These are phyloP conservation scores for Paramecium biaurelia DNA, from an alignment of 73 alveolate genomes.

Conservation along the genomic window DNA sequence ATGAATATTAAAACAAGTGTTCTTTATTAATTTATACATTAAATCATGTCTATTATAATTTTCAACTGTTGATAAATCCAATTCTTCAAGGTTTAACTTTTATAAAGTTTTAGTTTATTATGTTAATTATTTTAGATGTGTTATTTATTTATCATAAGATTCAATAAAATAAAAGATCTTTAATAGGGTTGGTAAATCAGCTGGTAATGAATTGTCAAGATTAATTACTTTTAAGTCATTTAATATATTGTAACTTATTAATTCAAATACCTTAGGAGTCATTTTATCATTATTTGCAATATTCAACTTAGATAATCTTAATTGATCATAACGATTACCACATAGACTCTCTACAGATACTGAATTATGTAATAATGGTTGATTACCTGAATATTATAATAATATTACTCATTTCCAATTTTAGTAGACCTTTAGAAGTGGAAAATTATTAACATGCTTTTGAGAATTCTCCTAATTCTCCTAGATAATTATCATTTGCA, in stretches of 20 bases:
- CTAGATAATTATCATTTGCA: background rate
- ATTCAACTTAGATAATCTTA: background rate
- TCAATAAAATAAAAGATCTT: background rate
- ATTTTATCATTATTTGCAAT: background rate
- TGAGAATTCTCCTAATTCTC: background rate
- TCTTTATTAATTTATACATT: background rate
- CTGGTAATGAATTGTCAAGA: background rate
- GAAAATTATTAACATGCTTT: background rate
- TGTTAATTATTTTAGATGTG: background rate
- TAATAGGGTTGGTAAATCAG: background rate
- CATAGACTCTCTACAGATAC: background rate
- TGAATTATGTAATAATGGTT: background rate
- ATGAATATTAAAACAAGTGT: background rate
- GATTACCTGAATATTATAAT: background rate
- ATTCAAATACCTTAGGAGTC: background rate
- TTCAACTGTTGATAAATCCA: conserved; percentile 10
- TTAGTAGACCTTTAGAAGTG: background rate
- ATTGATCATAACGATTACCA: conserved; percentile 37
- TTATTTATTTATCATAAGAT: background rate
- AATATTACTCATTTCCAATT: background rate
- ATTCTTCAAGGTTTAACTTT: background rate
- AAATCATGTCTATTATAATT: conserved; percentile 46
- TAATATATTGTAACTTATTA: background rate
- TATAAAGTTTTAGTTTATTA: background rate
- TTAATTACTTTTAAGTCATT: background rate